phyloP scores from a whole-genome alignment of 306 rosid species.

The Lotus japonicus region DNA sequence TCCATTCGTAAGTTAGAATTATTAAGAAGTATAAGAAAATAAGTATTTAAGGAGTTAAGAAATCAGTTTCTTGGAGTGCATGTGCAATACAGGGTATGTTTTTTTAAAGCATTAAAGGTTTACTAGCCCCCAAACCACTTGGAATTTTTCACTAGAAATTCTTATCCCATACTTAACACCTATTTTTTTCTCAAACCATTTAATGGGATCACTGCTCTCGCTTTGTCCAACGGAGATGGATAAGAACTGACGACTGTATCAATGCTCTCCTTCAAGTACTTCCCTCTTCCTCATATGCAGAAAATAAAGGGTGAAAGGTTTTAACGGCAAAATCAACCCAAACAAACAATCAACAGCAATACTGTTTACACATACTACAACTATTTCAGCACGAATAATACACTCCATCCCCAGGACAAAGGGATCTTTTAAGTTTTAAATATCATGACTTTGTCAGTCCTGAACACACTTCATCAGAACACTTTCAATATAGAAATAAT shows the following conservation, averaged over 20 bases:
- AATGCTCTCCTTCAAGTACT: background rate
- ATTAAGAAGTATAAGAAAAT: background rate
- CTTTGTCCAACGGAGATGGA: background rate
- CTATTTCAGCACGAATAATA: background rate
- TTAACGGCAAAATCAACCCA: conserved; percentile 6
- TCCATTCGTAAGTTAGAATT: background rate
- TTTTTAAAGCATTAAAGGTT: background rate
- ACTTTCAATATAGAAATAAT: background rate
- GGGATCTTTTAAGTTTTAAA: background rate
- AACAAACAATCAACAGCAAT: background rate
- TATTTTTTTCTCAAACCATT: background rate
- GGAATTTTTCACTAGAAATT: background rate
- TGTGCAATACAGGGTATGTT: background rate
- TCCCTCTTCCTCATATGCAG: background rate
- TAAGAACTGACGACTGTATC: background rate
- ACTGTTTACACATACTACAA: background rate
- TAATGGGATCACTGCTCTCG: background rate
- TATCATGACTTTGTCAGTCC: background rate
- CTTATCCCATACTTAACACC: background rate
- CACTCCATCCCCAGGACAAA: background rate
- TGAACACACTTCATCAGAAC: background rate
- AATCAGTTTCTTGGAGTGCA: background rate
- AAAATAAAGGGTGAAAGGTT: background rate
- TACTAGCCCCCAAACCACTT: background rate
- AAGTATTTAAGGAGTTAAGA: background rate